These are phyloP conservation scores for Pleurotus platypus DNA, from an alignment of 768 basidiomycete species.

Conservation along the genomic window DNA sequence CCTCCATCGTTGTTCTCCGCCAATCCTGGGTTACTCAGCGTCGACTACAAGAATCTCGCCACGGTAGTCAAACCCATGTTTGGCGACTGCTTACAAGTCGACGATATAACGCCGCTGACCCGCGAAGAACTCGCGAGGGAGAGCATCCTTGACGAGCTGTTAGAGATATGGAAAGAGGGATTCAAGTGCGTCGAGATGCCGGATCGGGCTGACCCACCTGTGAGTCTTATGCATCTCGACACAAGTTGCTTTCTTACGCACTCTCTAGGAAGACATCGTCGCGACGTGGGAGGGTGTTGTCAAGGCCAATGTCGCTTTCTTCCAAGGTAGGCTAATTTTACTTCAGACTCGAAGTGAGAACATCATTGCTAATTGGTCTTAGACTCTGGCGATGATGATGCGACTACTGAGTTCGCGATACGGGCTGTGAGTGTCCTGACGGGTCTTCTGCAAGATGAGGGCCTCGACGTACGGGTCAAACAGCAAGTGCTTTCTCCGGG, in stretches of 20 bases:
- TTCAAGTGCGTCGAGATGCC: conserved; percentile 39
- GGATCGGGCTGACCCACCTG: conserved; percentile 45
- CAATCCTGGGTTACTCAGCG: conserved; percentile 50
- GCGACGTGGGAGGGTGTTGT: conserved; percentile 58
- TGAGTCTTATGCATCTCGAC: conserved; percentile 27
- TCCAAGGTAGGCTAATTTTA: conserved; percentile 36
- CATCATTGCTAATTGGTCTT: conserved; percentile 8
- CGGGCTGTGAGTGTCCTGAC: conserved; percentile 39
- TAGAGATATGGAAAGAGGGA: conserved; percentile 51
- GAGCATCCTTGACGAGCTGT: conserved; percentile 49
- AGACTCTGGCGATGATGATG: conserved; percentile 43
- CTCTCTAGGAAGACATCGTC: conserved; percentile 39
- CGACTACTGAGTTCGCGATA: conserved; percentile 33
- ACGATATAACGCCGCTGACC: conserved; percentile 56
- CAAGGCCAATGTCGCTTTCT: conserved; percentile 39
- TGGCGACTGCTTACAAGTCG: conserved; percentile 47
- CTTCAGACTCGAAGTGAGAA: background rate
- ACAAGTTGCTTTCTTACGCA: background rate
- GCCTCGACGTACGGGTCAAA: conserved; percentile 37
- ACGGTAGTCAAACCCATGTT: conserved; percentile 47
- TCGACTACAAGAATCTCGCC: conserved; percentile 46
- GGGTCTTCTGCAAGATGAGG: conserved; percentile 43
- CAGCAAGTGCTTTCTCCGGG: conserved; percentile 6
- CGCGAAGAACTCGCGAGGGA: conserved; percentile 50
- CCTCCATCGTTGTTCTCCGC: conserved; percentile 54